Conservation (phyloP, 805 yeast genomes). For the Vanderwaltozyma yarrowii region DNA sequence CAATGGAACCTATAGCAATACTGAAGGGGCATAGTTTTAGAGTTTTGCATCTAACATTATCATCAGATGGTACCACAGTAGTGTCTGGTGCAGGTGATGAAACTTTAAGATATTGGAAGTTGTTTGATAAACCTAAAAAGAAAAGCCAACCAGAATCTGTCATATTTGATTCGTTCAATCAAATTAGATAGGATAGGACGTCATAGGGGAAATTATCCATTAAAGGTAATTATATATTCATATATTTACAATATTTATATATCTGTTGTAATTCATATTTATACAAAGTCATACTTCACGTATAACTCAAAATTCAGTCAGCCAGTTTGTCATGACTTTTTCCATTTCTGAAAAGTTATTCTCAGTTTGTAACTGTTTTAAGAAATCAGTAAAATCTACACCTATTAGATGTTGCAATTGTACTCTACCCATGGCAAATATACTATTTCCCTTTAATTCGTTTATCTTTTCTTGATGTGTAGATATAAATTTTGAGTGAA, state of each 20-base stretch:
- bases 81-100: conserved; percentile 99
- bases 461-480: not conserved
- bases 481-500: conserved; percentile 2
- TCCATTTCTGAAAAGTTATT: conserved; percentile 10
- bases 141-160: conserved; percentile 53
- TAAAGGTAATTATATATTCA: not conserved
- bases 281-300: too few relatives aligned
- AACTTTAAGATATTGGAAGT: conserved; percentile 90
- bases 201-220: not conserved
- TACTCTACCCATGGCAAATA: conserved; percentile 8
- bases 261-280: not conserved
- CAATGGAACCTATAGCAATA: conserved; percentile 85
- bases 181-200: conserved; percentile 38
- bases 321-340: conserved; percentile 16
- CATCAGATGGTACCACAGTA: conserved; percentile 93
- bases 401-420: conserved; percentile 6
- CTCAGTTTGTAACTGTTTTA: conserved; percentile 12
- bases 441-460: conserved; percentile 3
- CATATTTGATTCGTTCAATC: conserved; percentile 64
- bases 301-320: conserved; percentile 10
- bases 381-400: conserved; percentile 13
- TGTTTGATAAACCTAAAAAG: conserved; percentile 66
- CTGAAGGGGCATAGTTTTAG: conserved; percentile 91
- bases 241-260: not conserved
- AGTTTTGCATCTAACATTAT: conserved; percentile 77